Evolutionary conservation across 352 stramenopile species (phyloP), one percentile per base, ranked within the genome.

Genomic region (Saprolegnia diclina): DNA sequence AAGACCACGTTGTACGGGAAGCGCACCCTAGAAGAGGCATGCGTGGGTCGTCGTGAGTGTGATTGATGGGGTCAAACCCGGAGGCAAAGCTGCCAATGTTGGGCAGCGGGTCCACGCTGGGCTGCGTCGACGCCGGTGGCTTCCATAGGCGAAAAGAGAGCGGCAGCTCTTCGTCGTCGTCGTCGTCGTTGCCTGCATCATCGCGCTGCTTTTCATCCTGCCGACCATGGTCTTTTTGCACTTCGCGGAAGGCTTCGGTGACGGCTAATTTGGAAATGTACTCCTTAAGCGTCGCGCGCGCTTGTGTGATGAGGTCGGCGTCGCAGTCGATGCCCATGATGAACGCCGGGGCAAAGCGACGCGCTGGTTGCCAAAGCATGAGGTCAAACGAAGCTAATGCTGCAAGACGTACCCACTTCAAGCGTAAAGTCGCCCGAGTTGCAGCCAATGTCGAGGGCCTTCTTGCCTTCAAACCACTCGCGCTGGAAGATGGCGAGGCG

Each of bases 1-100:
- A 95, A 95, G 46, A 90, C 74, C 16, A 92, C 77, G 61, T 92
- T 95, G 50, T 80, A 69, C 1, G 87, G 87, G 64, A 92, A 95
- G n/a, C 40, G 48, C n/a, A 67, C 45, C 63, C 57, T 66, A 56
- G 13, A 37, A 63, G 9, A 52, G 46, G 0, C 45, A 9, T 48
- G 10, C 1, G 42, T 48, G 42, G 13, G 29, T 35, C 29, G 29
- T 35, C 2, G 2, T 35, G 2, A 35, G 29, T n/a, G n/a, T n/a
- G 52, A 63, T 16, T 71, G 16, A 63, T 38, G 14, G 48, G 7
- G n/a, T 77, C 81, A 24, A 76, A 89, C 83, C 80, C 80, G 0
- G 77, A 73, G 13, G 74, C 46, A 22, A 77, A 73, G 52, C 86
- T 91, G 26, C 80, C 83, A 26, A 69, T 69, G 48, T 62, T 69